Evolutionary conservation across 441 rosid species (phyloP).

Genomic region (Syzygium syzygioides): DNA sequence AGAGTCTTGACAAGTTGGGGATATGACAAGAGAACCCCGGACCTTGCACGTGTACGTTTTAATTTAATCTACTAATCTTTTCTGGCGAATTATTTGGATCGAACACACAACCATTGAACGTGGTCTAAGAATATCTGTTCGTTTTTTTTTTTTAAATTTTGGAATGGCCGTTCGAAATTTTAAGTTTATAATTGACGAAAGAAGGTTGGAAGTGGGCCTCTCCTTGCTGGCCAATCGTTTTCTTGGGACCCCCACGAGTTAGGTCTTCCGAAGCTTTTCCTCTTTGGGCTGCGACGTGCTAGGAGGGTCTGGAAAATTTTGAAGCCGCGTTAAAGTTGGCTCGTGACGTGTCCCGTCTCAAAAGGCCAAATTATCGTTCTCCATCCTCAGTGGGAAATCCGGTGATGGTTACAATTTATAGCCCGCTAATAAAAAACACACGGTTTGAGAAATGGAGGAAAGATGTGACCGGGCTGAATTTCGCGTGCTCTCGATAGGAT

Average conservation of each 20-base stretch:
- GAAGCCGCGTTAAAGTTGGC: background rate
- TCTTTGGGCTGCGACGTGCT: background rate
- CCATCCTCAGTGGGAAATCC: background rate
- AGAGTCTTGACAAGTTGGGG: background rate
- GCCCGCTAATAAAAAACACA: background rate
- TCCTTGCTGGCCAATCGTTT: background rate
- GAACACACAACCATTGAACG: background rate
- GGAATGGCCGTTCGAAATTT: background rate
- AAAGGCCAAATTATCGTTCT: background rate
- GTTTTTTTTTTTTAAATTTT: background rate
- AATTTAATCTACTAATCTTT: background rate
- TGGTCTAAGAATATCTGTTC: background rate
- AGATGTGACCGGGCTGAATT: background rate
- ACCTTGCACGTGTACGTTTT: background rate
- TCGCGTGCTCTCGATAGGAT: rapidly evolving
- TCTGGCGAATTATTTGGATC: background rate
- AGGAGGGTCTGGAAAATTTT: background rate
- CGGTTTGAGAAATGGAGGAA: background rate
- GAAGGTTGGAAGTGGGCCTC: background rate
- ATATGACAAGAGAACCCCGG: background rate
- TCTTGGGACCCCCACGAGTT: background rate
- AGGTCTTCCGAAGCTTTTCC: background rate
- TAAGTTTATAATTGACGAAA: background rate
- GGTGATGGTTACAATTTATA: background rate
- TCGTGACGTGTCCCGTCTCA: background rate